Evolutionary conservation across 2,329 filamentous ascomycete genomes (phyloP), one percentile per base, ranked within the genome.

Genomic region (Coniochaeta hoffmannii): DNA sequence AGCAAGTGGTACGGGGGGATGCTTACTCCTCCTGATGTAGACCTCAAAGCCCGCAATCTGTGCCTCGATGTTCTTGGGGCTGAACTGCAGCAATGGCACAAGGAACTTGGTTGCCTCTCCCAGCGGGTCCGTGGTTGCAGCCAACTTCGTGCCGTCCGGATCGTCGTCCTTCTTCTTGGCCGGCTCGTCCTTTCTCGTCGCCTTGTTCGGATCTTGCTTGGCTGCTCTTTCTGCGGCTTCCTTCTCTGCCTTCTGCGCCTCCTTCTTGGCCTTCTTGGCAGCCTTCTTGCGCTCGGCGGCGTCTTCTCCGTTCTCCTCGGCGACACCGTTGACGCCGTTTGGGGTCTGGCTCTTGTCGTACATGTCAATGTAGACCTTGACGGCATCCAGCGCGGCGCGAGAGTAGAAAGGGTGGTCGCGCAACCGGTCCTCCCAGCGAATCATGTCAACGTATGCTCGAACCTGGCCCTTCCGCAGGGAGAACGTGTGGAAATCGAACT

Each of bases 401-500:
- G 88, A 87, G 73, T 89, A 99, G 75, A 96, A 97, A 1, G 94
- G 94, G 69, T 99, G 94, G 64, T 96, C 89, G 55, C 91, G 86
- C 46, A 97, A 73, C 59, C 86, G 84, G 67, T 99, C 92, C 69
- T 97, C 93, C 95, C 94, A 99, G 63, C 88, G 84, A 50, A 99
- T 80, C 90, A 99, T 96, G 64, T 97, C 92, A 38, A 99, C 78
- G 68, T 99, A 99, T 1, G 94, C 89, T 56, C 93, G 81, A 58
- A 97, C 90, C 77, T 96, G 93, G 14, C 95, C 95, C 72, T 97
- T 99, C 19, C 94, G 81, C n/a, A 99, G 77, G 19, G 91, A 97
- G 72, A 99, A 99, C 69, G 85, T 90, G 77, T 99, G 95, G 77
- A 99, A 99, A 69, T 99, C 94, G 65, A 97, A 97, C 67, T 99